Conservation (phyloP, 2,329 filamentous ascomycete genomes). For the Ceratocystis alfenasii region DNA sequence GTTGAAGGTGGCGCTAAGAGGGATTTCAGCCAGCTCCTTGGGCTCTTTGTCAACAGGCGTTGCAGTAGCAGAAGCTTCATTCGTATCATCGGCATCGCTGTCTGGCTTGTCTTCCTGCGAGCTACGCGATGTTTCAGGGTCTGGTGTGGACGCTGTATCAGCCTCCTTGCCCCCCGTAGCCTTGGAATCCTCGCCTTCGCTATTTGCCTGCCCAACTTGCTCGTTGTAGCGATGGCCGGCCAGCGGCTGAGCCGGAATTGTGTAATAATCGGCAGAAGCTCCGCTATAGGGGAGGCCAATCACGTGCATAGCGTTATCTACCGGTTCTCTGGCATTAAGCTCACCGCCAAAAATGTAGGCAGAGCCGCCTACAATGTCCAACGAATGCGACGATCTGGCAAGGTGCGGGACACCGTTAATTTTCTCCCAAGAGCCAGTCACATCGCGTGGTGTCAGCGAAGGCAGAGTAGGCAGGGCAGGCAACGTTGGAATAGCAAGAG, state of each 20-base stretch:
- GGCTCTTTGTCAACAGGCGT: neutral
- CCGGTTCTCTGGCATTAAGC: conserved; percentile 49
- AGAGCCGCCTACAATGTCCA: conserved; percentile 46
- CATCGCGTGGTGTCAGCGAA: conserved; percentile 27
- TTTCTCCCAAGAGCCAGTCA: conserved; percentile 51
- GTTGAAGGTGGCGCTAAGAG: conserved; percentile 30
- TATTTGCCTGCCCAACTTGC: conserved; percentile 25
- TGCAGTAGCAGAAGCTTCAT: neutral
- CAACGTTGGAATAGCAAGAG: conserved; percentile 30
- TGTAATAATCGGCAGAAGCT: conserved; percentile 48
- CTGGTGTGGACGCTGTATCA: conserved; percentile 14
- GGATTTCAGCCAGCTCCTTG: conserved; percentile 34
- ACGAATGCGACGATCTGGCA: conserved; percentile 60
- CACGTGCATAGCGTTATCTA: conserved; percentile 61
- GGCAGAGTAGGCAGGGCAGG: conserved; percentile 26
- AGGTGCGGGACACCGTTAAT: conserved; percentile 41
- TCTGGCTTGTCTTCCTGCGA: conserved; percentile 24
- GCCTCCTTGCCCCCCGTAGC: conserved; percentile 23
- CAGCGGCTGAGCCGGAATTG: conserved; percentile 38
- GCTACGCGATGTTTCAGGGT: conserved; percentile 24
- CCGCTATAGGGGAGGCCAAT: conserved; percentile 48
- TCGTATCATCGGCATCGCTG: neutral
- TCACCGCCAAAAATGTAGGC: conserved; percentile 71
- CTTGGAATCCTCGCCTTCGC: conserved; percentile 25
- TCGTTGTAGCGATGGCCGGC: neutral